Base-by-base conservation (phyloP, 2,329 filamentous ascomycete species). In the Fusarium sp. region DNA sequence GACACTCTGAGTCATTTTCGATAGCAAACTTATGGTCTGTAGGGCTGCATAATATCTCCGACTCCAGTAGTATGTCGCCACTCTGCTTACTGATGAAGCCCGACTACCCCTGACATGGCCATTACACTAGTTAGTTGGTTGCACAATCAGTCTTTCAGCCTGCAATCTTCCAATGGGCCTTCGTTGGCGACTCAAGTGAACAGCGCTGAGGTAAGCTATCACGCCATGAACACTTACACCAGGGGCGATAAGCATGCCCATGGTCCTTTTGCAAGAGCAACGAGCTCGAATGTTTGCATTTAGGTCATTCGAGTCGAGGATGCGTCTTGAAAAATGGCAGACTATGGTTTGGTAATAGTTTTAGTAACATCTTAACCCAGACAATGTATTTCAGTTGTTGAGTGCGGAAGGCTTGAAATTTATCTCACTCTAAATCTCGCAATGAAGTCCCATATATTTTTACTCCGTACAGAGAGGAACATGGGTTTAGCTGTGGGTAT, bases 391-490 rank as follows among this genome's bases (percentile, higher is more conserved):
- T n/a, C 7, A 5, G 22, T 30, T 32, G 28, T 18, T 14, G 0
- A 51, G 30, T 14, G 22, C 4, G 15, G 17, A 45, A 1, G 24
- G 17, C 12, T 3, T n/a, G 26, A 11, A 3, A 9, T 30, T 3
- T 48, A n/a, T 30, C 14, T n/a, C 20, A 12, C 11, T 8, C 5
- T 18, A n/a, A 13, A 17, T 9, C 20, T 24, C 8, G 15, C 24
- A n/a, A 50, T 0, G 9, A 28, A 22, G 13, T 2, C 13, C 9
- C 13, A 22, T 28, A 0, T 1, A 28, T 28, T 1, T 15, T 28
- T 28, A 3, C 18, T 22, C 5, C 12, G 17, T 15, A 28, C 11
- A 15, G 13, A 9, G 26, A 28, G 8, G 6, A 28, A 14, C 20
- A 8, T 9, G 4, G 2, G 8, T 47, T 10, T 47, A 15, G 26